Base-by-base conservation (phyloP, 2,329 filamentous ascomycete genomes). In the Penicillium sp. region DNA sequence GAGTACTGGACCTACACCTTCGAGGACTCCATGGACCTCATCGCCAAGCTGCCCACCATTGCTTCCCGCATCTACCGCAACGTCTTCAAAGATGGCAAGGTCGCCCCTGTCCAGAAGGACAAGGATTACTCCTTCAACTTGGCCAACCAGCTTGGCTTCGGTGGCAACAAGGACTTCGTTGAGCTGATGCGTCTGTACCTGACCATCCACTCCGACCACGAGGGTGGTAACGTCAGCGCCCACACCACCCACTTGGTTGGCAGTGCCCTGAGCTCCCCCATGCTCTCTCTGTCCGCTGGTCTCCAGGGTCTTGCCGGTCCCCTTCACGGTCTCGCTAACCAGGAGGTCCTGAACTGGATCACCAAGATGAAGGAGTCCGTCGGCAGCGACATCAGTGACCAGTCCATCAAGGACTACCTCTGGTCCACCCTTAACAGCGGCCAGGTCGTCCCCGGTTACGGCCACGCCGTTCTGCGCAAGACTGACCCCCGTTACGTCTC, bases 41-140 rank as follows among this genome's bases (percentile, higher is more conserved):
- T 99, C 77, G 94, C 94, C 75, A 97, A 97, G 88, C 90, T 99
- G 71, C 94, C 94, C 76, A 97, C 91, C 78, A 97, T 99, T 73
- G 94, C 94, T 65, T 84, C 94, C 64, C 91, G 92, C 82, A 99
- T 99, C 86, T 99, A 99, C 88, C 94, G 96, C 84, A 99, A 99
- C 79, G 89, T 97, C 78, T 99, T 96, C 91, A 97, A 97, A 88
- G 94, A 96, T 75, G 94, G 94, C 82, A 97, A 97, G 88, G 93
- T 99, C 68, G 90, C 91, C 60, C 78, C 92, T 55, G 86, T 96
- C 77, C 88, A 97, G 85, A 95, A 96, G 86, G 93, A 97, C 83
- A 94, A 97, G 90, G 94, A 99, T 78, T 99, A 97, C 84, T 86
- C 88, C 71, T 99, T 89, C 90, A 99, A 99, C 89, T 90, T 99